These are phyloP conservation scores for Amanita fuliginea DNA, from an alignment of 768 basidiomycete genomes.

Conservation along the genomic window DNA sequence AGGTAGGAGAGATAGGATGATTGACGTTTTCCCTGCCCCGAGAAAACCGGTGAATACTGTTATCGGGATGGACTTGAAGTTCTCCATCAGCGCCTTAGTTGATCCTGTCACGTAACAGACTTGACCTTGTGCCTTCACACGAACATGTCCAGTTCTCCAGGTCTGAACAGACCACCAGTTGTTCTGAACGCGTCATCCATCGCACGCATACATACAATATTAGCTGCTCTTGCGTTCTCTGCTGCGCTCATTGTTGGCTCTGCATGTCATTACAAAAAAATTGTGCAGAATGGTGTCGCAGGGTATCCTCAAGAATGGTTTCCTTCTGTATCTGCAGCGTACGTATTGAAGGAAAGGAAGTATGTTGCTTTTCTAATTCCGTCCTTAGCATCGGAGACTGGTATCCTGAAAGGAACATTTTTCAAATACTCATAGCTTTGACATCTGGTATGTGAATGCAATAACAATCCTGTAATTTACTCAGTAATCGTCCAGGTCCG, in stretches of 20 bases:
- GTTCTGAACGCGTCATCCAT: constrained; percentile 41
- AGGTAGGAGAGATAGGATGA: constrained; percentile 76
- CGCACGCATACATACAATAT: constrained; percentile 51
- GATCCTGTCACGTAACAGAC: background rate
- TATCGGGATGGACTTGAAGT: constrained; percentile 53
- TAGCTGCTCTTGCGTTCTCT: constrained; percentile 56
- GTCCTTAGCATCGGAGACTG: constrained; percentile 72
- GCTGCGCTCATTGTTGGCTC: constrained; percentile 55
- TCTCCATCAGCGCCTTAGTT: no score
- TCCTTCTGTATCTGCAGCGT: constrained; percentile 84
- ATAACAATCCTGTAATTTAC: background rate
- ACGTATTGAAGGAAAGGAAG: constrained; percentile 16
- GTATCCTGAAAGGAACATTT: constrained; percentile 77
- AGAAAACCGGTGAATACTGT: constrained; percentile 96
- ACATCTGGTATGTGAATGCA: constrained; percentile 45
- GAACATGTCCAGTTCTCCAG: background rate
- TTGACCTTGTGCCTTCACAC: no score
- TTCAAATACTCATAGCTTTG: constrained; percentile 81
- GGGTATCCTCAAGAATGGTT: constrained; percentile 85
- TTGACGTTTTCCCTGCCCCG: constrained; percentile 69
- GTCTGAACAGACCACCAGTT: constrained; percentile 4
- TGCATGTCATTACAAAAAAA: constrained; percentile 66
- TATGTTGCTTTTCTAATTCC: constrained; percentile 1
- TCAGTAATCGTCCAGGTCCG: constrained; percentile 35
- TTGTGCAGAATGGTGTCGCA: constrained; percentile 78